Evolutionary conservation across 2,329 filamentous ascomycete species (phyloP).

Genomic region (Dothiorella sarmentorum): DNA sequence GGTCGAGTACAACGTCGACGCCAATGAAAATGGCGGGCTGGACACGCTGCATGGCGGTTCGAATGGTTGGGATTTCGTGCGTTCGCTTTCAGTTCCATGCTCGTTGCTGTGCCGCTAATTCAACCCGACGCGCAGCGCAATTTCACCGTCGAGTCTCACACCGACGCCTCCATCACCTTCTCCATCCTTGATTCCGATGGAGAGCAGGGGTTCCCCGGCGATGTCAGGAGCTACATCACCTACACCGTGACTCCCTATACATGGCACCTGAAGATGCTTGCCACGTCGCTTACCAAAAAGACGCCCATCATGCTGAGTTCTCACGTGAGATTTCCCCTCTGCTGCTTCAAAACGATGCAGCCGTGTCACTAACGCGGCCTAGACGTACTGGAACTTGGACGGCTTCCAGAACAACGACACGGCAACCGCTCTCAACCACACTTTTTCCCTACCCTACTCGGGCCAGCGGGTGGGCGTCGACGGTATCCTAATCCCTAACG

Average conservation of each 20-base stretch:
- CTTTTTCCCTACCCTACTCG: constrained; percentile 68
- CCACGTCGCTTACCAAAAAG: constrained; percentile 66
- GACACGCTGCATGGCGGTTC: constrained; percentile 68
- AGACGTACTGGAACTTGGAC: constrained; percentile 81
- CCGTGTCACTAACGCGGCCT: too few species aligned
- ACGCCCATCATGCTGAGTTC: constrained; percentile 80
- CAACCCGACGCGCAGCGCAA: constrained; percentile 50
- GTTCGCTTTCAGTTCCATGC: constrained; percentile 8
- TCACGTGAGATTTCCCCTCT: constrained; percentile 56
- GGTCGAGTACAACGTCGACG: constrained; percentile 53
- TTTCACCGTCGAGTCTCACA: constrained; percentile 71
- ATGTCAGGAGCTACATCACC: constrained; percentile 70
- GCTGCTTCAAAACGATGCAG: too few species aligned
- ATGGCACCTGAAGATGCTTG: constrained; percentile 72
- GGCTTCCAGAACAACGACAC: constrained; percentile 73
- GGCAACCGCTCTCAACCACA: constrained; percentile 64
- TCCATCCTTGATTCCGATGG: constrained; percentile 69
- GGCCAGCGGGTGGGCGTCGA: constrained; percentile 67
- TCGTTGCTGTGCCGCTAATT: background rate
- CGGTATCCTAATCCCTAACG: constrained; percentile 46
- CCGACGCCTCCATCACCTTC: constrained; percentile 67
- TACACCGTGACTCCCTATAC: constrained; percentile 65
- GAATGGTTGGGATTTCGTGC: constrained; percentile 66
- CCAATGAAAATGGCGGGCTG: constrained; percentile 56
- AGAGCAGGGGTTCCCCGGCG: constrained; percentile 73